These are phyloP conservation scores for Solioccasus polychromus DNA, from an alignment of 768 basidiomycete genomes.

Conservation along the genomic window DNA sequence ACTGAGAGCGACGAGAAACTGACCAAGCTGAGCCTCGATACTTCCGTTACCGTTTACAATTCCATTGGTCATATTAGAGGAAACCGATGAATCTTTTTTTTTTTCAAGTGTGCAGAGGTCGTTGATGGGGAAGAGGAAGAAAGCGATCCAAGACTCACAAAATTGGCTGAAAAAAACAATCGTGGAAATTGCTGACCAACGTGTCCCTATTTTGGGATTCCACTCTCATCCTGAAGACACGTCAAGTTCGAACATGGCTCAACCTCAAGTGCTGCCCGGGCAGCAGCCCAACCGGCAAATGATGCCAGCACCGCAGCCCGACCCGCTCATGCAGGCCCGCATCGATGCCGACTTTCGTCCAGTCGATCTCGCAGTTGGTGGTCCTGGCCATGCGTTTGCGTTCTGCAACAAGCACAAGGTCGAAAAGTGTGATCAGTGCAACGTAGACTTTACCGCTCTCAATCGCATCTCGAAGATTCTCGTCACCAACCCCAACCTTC, in stretches of 20 bases:
- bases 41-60: slow-evolving; percentile 74
- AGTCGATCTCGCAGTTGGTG: slow-evolving; percentile 51
- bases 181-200: slow-evolving; percentile 29
- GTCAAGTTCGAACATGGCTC: slow-evolving; percentile 53
- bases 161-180: slow-evolving; percentile 23
- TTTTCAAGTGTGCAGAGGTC: slow-evolving; percentile 25
- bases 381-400: slow-evolving; percentile 50
- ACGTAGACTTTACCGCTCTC: slow-evolving; percentile 66
- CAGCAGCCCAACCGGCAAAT: slow-evolving; percentile 49
- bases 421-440: slow-evolving; percentile 74
- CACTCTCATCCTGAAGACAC: slow-evolving; percentile 20
- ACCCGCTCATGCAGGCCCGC: slow-evolving; percentile 70
- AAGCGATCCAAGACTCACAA: slow-evolving; percentile 18
- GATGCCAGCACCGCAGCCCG: slow-evolving; percentile 47
- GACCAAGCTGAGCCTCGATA: slow-evolving; percentile 76
- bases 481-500: slow-evolving; percentile 62
- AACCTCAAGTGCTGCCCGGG: slow-evolving; percentile 55
- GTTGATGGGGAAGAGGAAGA: slow-evolving; percentile 28
- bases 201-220: not conserved
- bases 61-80: slow-evolving; percentile 86
- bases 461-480: slow-evolving; percentile 77
- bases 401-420: slow-evolving; percentile 66
- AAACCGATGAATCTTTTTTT: slow-evolving; percentile 33
- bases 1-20: slow-evolving; percentile 21
- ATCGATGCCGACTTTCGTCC: slow-evolving; percentile 72